phyloP scores from a whole-genome alignment of 306 rosid species.

The Prunus padus region DNA sequence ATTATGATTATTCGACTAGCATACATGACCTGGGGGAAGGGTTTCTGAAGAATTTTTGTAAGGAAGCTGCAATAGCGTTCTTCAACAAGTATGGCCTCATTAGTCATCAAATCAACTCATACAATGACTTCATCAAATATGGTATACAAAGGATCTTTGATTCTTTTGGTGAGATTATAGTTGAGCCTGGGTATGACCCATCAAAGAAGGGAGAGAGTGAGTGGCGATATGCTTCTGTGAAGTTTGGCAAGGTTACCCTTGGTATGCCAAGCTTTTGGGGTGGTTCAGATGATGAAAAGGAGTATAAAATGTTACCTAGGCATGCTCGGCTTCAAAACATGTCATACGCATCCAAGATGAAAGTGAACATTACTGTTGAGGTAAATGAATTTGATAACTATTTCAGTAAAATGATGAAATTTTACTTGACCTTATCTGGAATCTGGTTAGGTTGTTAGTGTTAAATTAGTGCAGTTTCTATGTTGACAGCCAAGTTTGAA shows the following conservation, averaged over 20 bases:
- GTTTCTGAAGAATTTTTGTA: constrained; percentile 37
- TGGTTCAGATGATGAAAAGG: constrained; percentile 53
- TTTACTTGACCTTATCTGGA: not conserved
- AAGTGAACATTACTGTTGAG: constrained; percentile 53
- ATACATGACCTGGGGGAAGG: constrained; percentile 43
- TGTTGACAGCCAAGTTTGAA: not conserved
- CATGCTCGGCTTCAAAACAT: constrained; percentile 93
- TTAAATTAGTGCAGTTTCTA: not conserved
- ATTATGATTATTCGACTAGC: constrained; percentile 14
- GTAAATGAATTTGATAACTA: constrained; percentile 30
- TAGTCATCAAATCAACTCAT: constrained; percentile 87
- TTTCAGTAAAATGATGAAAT: not conserved
- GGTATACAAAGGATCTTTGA: constrained; percentile 64
- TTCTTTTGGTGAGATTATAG: constrained; percentile 61
- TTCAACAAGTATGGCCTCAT: constrained; percentile 68
- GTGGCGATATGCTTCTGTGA: constrained; percentile 69
- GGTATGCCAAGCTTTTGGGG: constrained; percentile 76
- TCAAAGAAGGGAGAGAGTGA: constrained; percentile 73
- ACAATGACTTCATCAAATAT: constrained; percentile 46
- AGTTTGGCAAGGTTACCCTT: constrained; percentile 69
- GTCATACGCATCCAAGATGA: constrained; percentile 79
- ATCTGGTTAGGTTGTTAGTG: not conserved
- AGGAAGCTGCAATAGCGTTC: constrained; percentile 53
- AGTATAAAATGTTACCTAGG: constrained; percentile 72
- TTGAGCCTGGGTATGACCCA: constrained; percentile 82